phyloP scores from a whole-genome alignment of 78 protist genomes.

The Bigelowiella natans region DNA sequence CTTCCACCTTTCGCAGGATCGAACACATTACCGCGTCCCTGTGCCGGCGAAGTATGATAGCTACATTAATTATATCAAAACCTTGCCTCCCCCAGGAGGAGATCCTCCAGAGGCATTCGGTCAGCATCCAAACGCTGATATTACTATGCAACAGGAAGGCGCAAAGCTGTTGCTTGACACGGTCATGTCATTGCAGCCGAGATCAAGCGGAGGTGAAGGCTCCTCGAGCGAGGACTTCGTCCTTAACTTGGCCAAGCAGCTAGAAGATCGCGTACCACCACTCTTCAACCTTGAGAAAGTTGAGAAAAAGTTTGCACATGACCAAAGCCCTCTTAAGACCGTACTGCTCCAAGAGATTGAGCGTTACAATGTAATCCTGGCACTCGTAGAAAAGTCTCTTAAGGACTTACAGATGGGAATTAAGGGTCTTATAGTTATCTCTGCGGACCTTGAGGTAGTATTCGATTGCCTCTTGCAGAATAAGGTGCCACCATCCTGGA shows the following conservation, averaged over 20 bases:
- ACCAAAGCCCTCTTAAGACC: slow-evolving; percentile 35
- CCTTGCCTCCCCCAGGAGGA: slow-evolving; percentile 38
- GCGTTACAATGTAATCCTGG: slow-evolving; percentile 61
- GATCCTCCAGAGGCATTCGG: slow-evolving; percentile 79
- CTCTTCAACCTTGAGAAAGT: slow-evolving; percentile 16
- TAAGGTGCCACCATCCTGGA: slow-evolving; percentile 64
- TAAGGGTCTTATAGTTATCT: slow-evolving; percentile 70
- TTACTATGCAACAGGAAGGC: slow-evolving; percentile 54
- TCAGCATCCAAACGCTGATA: slow-evolving; percentile 81
- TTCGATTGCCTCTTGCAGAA: slow-evolving; percentile 22
- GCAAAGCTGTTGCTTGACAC: slow-evolving; percentile 44
- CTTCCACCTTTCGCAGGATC: slow-evolving; percentile 37
- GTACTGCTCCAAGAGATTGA: slow-evolving; percentile 66
- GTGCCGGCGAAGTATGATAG: slow-evolving; percentile 43
- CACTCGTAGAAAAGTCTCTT: slow-evolving; percentile 22
- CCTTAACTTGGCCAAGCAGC: slow-evolving; percentile 10
- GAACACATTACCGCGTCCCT: slow-evolving; percentile 49
- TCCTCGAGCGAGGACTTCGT: slow-evolving; percentile 10
- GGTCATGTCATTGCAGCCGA: slow-evolving; percentile 61
- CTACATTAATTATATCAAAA: not conserved
- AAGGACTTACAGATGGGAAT: slow-evolving; percentile 47
- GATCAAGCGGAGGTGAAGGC: not conserved
- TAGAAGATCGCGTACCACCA: slow-evolving; percentile 22
- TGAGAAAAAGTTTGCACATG: not conserved
- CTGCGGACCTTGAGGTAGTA: slow-evolving; percentile 57